These are phyloP conservation scores for Microcera coccophila DNA, from an alignment of 2,329 filamentous ascomycete genomes.

Conservation along the genomic window DNA sequence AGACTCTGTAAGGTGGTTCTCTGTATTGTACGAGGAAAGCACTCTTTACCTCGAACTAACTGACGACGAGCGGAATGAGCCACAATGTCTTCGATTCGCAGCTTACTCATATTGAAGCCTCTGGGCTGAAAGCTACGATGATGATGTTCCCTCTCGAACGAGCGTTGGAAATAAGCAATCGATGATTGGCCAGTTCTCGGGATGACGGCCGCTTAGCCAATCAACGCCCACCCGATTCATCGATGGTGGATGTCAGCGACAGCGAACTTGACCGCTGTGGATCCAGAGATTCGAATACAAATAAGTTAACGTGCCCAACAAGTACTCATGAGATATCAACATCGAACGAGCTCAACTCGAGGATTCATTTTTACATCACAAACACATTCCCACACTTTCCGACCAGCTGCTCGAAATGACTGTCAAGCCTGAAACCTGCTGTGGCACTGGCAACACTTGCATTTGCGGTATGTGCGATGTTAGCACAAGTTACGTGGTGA, in stretches of 20 bases:
- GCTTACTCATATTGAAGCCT: too few relatives aligned
- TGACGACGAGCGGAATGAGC: too few relatives aligned
- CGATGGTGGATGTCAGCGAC: not conserved
- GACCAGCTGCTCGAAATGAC: too few relatives aligned
- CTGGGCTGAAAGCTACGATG: too few relatives aligned
- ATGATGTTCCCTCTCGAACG: not conserved
- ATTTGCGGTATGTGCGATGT: conserved; percentile 50
- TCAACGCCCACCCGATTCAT: conserved; percentile 14
- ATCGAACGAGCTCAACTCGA: not conserved
- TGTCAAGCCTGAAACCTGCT: conserved; percentile 49
- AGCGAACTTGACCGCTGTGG: conserved; percentile 15
- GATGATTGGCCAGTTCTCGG: conserved; percentile 7
- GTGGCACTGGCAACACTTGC: conserved; percentile 51
- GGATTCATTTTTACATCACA: conserved; percentile 4
- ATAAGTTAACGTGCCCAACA: conserved; percentile 18
- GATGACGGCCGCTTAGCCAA: not conserved
- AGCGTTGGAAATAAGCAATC: conserved; percentile 24
- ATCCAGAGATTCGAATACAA: conserved; percentile 18
- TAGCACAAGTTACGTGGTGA: conserved; percentile 1
- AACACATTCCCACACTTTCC: too few relatives aligned
- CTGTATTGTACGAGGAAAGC: too few relatives aligned
- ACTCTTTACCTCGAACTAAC: too few relatives aligned
- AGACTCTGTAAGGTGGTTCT: too few relatives aligned
- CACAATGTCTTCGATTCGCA: too few relatives aligned
- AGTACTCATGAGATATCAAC: not conserved